Evolutionary conservation across 257 asterid genomes (phyloP), one percentile per base, ranked within the genome.

Genomic region (Solanum sitiens): DNA sequence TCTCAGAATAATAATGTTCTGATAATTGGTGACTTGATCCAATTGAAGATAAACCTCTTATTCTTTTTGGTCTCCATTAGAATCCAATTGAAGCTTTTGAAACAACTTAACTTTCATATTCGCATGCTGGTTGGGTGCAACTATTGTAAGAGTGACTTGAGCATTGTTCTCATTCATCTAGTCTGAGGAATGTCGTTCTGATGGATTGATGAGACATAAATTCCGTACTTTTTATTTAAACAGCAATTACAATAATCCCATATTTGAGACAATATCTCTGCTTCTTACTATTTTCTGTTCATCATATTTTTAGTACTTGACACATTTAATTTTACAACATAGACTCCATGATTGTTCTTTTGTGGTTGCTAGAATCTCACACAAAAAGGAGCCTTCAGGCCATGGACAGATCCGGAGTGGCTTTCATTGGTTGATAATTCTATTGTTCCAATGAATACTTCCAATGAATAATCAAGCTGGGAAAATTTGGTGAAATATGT

Each of bases 331-430:
- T 82, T 15, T 20, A 50, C 70, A 50, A 45, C 37, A 45, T 80
- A 30, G 27, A 32, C 68, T 15, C 42, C 42, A 47, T 21, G 32
- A 30, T 32, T 53, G 32, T 32, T 82, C 71, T 53, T 82, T 40
- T 53, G 45, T 82, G 86, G 45, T 82, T 82, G 86, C 86, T 50
- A 82, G 86, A 82, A 82, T 50, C 86, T 82, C 45, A 82, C 86
- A 53, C 86, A 82, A 67, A 21, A 33, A 53, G 86, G 86, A 11
- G 86, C 86, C 45, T 82, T 82, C 86, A 82, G 70, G 86, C 86
- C 86, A 13, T 82, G 86, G 86, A 82, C 71, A 11, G 25, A 82
- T 50, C 86, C 33, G 1, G 86, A 82, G 13, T 82, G 86, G 86
- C 86, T 82, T 40, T 82, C 86, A 3, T 82, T 82, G 71, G 12